A percentile compares a stretch with the other conserved stretches of the same genome.
phyloP scores from a whole-genome alignment of 805 yeast species.

The Candida qinlingensis region DNA sequence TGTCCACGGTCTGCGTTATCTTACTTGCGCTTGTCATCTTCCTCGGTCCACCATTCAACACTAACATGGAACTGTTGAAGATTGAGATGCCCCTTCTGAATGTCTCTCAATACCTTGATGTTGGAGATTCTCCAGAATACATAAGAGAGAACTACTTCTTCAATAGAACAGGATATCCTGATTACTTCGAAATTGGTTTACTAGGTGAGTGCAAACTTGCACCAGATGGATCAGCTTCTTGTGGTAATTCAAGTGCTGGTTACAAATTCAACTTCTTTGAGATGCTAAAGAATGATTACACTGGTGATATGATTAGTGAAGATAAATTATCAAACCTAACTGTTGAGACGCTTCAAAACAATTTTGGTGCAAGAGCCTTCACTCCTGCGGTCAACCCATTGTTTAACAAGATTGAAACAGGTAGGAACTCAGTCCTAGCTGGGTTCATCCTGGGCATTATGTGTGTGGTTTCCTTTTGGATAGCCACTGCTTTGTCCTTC shows the following conservation, averaged over 20 bases:
- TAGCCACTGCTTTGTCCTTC: neutral
- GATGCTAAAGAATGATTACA: neutral
- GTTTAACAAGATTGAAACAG: neutral
- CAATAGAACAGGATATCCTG: slow-evolving; percentile 4
- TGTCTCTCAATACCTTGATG: neutral
- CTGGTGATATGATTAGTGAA: slow-evolving; percentile 1
- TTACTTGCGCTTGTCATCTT: neutral
- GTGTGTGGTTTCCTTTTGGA: neutral
- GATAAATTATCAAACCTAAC: neutral
- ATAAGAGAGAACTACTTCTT: neutral
- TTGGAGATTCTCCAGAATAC: slow-evolving; percentile 1
- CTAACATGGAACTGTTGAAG: neutral
- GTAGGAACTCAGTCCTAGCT: neutral
- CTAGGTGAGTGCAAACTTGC: neutral
- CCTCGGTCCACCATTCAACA: neutral
- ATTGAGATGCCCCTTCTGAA: neutral
- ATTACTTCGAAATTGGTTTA: neutral
- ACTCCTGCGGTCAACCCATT: neutral
- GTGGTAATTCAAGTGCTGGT: neutral
- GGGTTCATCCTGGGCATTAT: neutral
- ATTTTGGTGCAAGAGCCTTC: neutral
- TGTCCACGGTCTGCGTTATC: neutral
- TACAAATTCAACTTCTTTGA: slow-evolving; percentile 3
- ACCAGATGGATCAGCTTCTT: neutral
- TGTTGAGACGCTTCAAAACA: neutral